These are phyloP conservation scores for Pseudonitzschia delicatissima DNA, from an alignment of 108 stramenopile genomes.

Conservation along the genomic window DNA sequence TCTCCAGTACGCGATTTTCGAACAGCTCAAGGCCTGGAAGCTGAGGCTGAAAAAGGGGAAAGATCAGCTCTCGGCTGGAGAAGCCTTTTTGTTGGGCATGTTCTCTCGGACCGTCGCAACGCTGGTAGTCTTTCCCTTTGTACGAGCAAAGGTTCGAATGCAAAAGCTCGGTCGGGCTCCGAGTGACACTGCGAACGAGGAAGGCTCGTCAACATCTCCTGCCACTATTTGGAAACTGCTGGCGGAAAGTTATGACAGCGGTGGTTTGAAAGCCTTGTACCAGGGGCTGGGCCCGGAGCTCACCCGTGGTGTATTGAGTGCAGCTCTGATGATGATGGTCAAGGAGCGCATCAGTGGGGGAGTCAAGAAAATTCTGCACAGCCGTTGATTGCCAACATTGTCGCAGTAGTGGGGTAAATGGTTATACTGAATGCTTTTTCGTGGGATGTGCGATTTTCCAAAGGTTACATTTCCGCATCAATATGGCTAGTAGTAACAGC, in stretches of 20 bases:
- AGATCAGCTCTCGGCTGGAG: conserved; percentile 45
- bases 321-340: conserved; percentile 89
- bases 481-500: too few relatives aligned
- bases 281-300: conserved; percentile 90
- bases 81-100: conserved; percentile 90
- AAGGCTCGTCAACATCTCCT: conserved; percentile 22
- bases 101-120: conserved; percentile 85
- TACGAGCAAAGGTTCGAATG: conserved; percentile 86
- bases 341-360: conserved; percentile 74
- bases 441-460: neutral
- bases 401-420: neutral
- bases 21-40: conserved; percentile 69
- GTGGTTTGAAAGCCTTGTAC: conserved; percentile 50
- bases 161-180: conserved; percentile 41
- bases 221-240: conserved; percentile 58
- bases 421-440: neutral
- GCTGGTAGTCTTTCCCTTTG: conserved; percentile 79
- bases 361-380: conserved; percentile 34
- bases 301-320: conserved; percentile 83
- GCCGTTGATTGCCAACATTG: conserved; percentile 7
- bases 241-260: conserved; percentile 38
- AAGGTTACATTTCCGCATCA: too few relatives aligned
- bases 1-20: conserved; percentile 90
- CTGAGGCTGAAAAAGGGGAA: conserved; percentile 36
- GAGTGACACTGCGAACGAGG: conserved; percentile 16